Conservation (phyloP, 2,329 filamentous ascomycete species). For the Fusarium abutilonis region DNA sequence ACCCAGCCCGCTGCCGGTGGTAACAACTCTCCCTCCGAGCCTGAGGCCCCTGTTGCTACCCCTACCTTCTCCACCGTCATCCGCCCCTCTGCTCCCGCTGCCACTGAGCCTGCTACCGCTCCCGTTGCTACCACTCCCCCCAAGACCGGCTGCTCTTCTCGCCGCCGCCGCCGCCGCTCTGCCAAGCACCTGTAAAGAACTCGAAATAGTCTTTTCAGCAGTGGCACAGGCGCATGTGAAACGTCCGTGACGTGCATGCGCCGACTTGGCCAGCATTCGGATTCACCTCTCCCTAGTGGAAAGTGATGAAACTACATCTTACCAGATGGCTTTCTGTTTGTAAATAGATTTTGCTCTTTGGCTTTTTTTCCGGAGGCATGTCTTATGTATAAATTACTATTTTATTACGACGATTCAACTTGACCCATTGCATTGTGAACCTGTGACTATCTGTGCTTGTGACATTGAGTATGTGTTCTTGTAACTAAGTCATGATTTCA, state of each 20-base stretch:
- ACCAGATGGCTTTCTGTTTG: conserved; percentile 41
- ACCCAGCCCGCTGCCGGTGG: conserved; percentile 25
- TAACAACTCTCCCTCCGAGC: conserved; percentile 7
- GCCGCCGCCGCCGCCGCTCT: conserved; percentile 40
- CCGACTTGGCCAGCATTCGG: conserved; percentile 11
- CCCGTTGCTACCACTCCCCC: conserved; percentile 23
- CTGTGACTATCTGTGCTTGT: neutral
- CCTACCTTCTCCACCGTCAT: conserved; percentile 41
- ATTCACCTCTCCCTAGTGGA: conserved; percentile 35
- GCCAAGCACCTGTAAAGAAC: conserved; percentile 37
- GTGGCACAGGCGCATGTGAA: neutral
- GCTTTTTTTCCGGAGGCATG: conserved; percentile 34
- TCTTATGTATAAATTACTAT: conserved; percentile 41
- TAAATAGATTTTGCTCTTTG: conserved; percentile 43
- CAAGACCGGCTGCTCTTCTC: conserved; percentile 39
- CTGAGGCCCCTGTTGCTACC: conserved; percentile 24
- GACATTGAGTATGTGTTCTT: neutral
- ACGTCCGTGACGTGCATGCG: conserved; percentile 25
- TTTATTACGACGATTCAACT: conserved; percentile 34
- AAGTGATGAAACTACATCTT: conserved; percentile 28
- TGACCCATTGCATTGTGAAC: neutral
- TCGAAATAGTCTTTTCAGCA: conserved; percentile 18
- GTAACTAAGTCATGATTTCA: too few relatives aligned
- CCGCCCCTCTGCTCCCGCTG: conserved; percentile 27
- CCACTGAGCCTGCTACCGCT: conserved; percentile 23